Evolutionary conservation across 2,329 filamentous ascomycete genomes (phyloP).

Genomic region (Penicillium sp.): DNA sequence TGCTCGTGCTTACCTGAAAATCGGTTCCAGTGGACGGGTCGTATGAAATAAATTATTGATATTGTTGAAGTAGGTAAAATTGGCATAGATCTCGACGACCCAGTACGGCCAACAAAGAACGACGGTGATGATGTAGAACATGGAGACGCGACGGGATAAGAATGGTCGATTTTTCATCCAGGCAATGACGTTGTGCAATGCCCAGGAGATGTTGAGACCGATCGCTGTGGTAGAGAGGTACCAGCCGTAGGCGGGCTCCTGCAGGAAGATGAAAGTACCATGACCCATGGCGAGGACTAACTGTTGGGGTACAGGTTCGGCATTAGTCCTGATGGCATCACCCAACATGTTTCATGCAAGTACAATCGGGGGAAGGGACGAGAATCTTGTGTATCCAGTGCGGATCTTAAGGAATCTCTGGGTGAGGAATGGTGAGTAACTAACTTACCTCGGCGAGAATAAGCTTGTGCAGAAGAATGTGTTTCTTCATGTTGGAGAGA

Average conservation of each 20-base stretch:
- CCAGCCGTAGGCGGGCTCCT: slow-evolving; percentile 61
- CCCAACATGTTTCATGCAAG: background rate
- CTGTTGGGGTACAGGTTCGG: slow-evolving; percentile 31
- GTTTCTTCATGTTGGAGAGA: slow-evolving; percentile 52
- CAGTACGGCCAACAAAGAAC: slow-evolving; percentile 64
- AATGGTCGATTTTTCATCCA: slow-evolving; percentile 69
- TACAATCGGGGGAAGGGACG: background rate
- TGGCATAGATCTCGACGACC: slow-evolving; percentile 65
- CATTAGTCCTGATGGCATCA: background rate
- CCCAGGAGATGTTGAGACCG: slow-evolving; percentile 64
- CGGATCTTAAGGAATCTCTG: background rate
- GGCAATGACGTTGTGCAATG: slow-evolving; percentile 65
- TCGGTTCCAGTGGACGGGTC: slow-evolving; percentile 61
- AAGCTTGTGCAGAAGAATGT: slow-evolving; percentile 53
- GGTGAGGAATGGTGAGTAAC: background rate
- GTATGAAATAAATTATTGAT: slow-evolving; percentile 55
- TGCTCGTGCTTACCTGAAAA: slow-evolving; percentile 51
- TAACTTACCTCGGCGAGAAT: slow-evolving; percentile 50
- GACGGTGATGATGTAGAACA: slow-evolving; percentile 61
- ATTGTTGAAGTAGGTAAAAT: slow-evolving; percentile 65
- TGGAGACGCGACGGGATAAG: slow-evolving; percentile 51
- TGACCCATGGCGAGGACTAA: slow-evolving; percentile 59
- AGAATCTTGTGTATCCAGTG: background rate
- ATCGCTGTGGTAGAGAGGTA: slow-evolving; percentile 63
- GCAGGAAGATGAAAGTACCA: slow-evolving; percentile 61